A percentile compares a stretch with the other conserved stretches of the same genome.
Evolutionary conservation across 1,284 basidiomycete species (phyloP).

Genomic region (Neolentinus lepideus): DNA sequence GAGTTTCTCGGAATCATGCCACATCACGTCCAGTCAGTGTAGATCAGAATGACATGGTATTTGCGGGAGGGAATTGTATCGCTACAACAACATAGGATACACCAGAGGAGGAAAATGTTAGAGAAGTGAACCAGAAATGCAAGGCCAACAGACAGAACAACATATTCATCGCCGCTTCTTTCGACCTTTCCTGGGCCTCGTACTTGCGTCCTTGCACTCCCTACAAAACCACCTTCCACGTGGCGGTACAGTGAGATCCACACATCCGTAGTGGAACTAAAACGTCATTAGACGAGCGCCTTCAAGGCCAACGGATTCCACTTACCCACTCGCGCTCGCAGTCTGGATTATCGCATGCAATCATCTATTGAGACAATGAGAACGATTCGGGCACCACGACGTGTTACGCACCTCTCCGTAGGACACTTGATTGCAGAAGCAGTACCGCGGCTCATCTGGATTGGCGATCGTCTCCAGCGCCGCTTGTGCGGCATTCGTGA

Average conservation of each 20-base stretch:
- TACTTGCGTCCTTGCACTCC: slow-evolving; percentile 30
- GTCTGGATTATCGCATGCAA: slow-evolving; percentile 66
- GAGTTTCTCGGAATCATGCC: too few species aligned
- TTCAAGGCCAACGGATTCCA: slow-evolving; percentile 8
- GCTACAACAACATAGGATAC: too few species aligned
- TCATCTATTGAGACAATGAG: slow-evolving; percentile 50
- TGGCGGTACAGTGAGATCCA: slow-evolving; percentile 53
- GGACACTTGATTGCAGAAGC: slow-evolving; percentile 70
- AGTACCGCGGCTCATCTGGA: slow-evolving; percentile 53
- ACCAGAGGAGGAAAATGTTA: too few species aligned
- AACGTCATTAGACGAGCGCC: slow-evolving; percentile 7
- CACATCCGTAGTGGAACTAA: slow-evolving; percentile 73
- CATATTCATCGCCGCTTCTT: background rate
- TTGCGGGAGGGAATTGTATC: too few species aligned
- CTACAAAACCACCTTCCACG: slow-evolving; percentile 67
- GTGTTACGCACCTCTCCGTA: slow-evolving; percentile 58
- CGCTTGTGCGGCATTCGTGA: background rate
- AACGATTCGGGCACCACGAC: slow-evolving; percentile 4
- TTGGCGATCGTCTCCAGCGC: slow-evolving; percentile 12
- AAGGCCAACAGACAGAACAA: too few species aligned
- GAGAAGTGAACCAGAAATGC: too few species aligned
- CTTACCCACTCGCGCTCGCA: slow-evolving; percentile 77
- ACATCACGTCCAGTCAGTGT: too few species aligned
- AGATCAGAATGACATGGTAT: too few species aligned
- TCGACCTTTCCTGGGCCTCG: background rate